phyloP scores from a whole-genome alignment of 805 yeast genomes.

The Lachancea meyersii region DNA sequence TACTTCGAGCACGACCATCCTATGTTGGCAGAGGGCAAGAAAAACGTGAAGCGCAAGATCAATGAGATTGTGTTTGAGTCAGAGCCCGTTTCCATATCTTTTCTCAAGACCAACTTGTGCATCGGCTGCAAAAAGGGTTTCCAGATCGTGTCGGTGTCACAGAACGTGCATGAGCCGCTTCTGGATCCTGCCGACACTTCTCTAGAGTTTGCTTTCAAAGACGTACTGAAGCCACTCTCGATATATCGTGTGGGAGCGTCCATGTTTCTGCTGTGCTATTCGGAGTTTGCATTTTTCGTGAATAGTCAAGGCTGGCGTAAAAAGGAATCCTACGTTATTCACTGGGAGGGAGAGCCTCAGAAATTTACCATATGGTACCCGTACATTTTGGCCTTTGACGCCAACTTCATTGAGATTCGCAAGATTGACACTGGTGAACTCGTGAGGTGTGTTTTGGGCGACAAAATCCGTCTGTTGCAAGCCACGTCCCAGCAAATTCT shows the following conservation, averaged over 20 bases:
- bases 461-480: constrained; percentile 81
- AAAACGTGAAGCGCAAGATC: constrained; percentile 59
- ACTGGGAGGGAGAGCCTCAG: constrained; percentile 96
- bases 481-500: constrained; percentile 88
- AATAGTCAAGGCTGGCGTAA: constrained; percentile 96
- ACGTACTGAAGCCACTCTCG: constrained; percentile 83
- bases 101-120: constrained; percentile 80
- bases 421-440: constrained; percentile 84
- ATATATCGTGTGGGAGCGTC: constrained; percentile 77
- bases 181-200: constrained; percentile 98
- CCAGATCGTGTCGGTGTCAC: constrained; percentile 83
- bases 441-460: constrained; percentile 85
- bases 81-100: constrained; percentile 88
- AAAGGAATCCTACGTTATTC: constrained; percentile 85
- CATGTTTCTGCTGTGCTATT: constrained; percentile 81
- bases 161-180: constrained; percentile 78
- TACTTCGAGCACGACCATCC: constrained; percentile 90
- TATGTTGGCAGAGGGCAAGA: constrained; percentile 47
- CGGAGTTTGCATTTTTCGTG: constrained; percentile 91
- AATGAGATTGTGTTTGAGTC: constrained; percentile 76
- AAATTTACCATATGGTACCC: constrained; percentile 93
- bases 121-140: constrained; percentile 96
- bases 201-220: constrained; percentile 68
- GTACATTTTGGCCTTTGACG: constrained; percentile 83
- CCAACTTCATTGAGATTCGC: constrained; percentile 84